phyloP scores from a whole-genome alignment of 148 eudicot genomes.

The Arbutus unedo region DNA sequence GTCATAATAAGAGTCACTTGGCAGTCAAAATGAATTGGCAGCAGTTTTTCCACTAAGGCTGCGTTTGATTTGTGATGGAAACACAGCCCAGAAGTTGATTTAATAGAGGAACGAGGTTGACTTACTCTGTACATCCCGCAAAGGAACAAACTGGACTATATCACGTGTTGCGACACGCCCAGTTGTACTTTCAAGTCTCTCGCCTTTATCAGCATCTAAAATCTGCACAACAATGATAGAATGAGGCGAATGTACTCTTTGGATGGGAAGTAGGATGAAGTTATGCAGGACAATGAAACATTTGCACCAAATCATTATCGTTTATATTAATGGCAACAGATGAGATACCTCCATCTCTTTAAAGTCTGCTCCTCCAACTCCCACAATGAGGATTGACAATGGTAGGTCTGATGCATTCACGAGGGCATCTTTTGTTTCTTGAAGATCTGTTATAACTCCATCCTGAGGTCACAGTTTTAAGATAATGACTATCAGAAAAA shows the following conservation, averaged over 20 bases:
- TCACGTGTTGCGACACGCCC: slow-evolving; percentile 92
- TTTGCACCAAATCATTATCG: too few relatives aligned
- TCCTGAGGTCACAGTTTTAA: slow-evolving; percentile 51
- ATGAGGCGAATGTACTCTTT: not conserved
- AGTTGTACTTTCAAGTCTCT: slow-evolving; percentile 78
- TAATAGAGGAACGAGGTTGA: not conserved
- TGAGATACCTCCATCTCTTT: slow-evolving; percentile 92
- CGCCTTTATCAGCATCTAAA: slow-evolving; percentile 87
- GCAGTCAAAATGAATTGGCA: not conserved
- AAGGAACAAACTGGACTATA: slow-evolving; percentile 92
- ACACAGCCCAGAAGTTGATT: not conserved
- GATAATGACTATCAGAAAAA: not conserved
- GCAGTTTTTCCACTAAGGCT: not conserved
- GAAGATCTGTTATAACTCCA: slow-evolving; percentile 98
- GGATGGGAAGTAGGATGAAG: not conserved
- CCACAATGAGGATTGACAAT: slow-evolving; percentile 90
- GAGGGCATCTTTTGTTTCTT: slow-evolving; percentile 96
- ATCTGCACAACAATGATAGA: slow-evolving; percentile 37
- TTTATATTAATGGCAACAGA: not conserved
- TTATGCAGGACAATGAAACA: not conserved
- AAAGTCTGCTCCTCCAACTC: slow-evolving; percentile 97
- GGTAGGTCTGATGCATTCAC: slow-evolving; percentile 97
- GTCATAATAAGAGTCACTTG: not conserved
- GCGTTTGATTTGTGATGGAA: not conserved
- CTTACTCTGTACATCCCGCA: slow-evolving; percentile 87